phyloP scores from a whole-genome alignment of 208 protist species.

The Crithidia fasciculata region DNA sequence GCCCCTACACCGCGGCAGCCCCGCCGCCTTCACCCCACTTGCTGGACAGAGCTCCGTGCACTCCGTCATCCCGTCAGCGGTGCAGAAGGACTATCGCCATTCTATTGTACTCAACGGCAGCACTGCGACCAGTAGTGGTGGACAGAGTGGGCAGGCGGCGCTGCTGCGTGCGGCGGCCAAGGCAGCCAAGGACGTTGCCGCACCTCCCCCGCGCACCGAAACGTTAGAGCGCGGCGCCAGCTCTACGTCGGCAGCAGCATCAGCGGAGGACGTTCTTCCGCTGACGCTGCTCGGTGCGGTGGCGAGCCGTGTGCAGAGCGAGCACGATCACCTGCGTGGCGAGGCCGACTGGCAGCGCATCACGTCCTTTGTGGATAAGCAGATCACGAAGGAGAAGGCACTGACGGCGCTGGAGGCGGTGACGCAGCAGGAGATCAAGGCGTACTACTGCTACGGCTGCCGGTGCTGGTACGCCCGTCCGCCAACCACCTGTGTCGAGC shows the following conservation, averaged over 20 bases:
- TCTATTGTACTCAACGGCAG: slow-evolving; percentile 11
- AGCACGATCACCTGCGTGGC: slow-evolving; percentile 52
- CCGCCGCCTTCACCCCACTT: slow-evolving; percentile 33
- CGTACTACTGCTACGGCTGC: slow-evolving; percentile 71
- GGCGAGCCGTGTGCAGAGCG: slow-evolving; percentile 48
- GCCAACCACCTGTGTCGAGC: slow-evolving; percentile 56
- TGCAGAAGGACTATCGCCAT: slow-evolving; percentile 19
- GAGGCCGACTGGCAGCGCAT: slow-evolving; percentile 47
- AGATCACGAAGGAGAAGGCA: slow-evolving; percentile 66
- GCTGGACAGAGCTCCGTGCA: slow-evolving; percentile 20
- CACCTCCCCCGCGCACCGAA: neutral
- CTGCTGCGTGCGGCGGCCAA: slow-evolving; percentile 28
- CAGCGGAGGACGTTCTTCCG: slow-evolving; percentile 2
- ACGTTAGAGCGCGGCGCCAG: neutral
- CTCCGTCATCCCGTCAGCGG: slow-evolving; percentile 22
- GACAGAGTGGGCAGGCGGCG: slow-evolving; percentile 11
- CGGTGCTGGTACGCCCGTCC: slow-evolving; percentile 57
- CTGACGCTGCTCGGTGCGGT: slow-evolving; percentile 37
- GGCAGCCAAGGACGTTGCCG: slow-evolving; percentile 16
- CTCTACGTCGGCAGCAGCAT: neutral
- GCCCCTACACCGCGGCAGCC: slow-evolving; percentile 30
- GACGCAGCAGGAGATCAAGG: slow-evolving; percentile 61
- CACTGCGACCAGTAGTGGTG: neutral
- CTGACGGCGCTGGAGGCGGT: slow-evolving; percentile 50
- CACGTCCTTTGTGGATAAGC: slow-evolving; percentile 51